A percentile compares a stretch with the other conserved stretches of the same genome.
These are phyloP conservation scores for Sclerotinia spermophila DNA, from an alignment of 2,329 filamentous ascomycete genomes.

Conservation along the genomic window DNA sequence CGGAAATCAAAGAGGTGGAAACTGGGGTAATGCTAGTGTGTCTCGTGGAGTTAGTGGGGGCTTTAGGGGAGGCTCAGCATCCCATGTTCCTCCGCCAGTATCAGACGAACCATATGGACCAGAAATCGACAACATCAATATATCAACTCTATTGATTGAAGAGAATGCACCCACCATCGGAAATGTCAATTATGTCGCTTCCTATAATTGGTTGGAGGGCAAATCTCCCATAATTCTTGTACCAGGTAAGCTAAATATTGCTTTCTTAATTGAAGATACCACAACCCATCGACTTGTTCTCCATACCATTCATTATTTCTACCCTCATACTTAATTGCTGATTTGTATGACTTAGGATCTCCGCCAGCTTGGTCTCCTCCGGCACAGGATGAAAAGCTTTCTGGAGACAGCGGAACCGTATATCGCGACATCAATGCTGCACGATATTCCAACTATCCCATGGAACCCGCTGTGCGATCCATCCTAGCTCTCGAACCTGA, in stretches of 20 bases:
- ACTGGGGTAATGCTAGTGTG: neutral
- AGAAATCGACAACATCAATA: constrained; percentile 24
- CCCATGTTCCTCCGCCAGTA: neutral
- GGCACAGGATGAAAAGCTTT: constrained; percentile 36
- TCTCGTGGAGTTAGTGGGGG: neutral
- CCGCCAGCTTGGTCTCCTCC: constrained; percentile 51
- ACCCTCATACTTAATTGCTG: neutral
- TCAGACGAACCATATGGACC: constrained; percentile 22
- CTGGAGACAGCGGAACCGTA: constrained; percentile 41
- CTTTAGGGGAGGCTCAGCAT: neutral
- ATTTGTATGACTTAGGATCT: constrained; percentile 39
- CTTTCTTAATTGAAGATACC: neutral
- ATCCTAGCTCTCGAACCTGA: constrained; percentile 40
- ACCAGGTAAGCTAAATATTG: constrained; percentile 40
- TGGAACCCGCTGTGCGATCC: constrained; percentile 42
- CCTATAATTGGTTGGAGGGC: constrained; percentile 49
- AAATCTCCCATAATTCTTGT: constrained; percentile 42
- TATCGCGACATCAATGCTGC: constrained; percentile 46
- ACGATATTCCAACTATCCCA: constrained; percentile 39
- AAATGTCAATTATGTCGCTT: constrained; percentile 44
- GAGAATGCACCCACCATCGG: constrained; percentile 37
- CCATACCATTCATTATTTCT: neutral
- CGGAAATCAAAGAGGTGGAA: neutral
- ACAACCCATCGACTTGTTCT: too few relatives aligned
- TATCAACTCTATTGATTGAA: constrained; percentile 26